These are phyloP conservation scores for Alternaria tenuissima DNA, from an alignment of 2,329 filamentous ascomycete species.

Conservation along the genomic window DNA sequence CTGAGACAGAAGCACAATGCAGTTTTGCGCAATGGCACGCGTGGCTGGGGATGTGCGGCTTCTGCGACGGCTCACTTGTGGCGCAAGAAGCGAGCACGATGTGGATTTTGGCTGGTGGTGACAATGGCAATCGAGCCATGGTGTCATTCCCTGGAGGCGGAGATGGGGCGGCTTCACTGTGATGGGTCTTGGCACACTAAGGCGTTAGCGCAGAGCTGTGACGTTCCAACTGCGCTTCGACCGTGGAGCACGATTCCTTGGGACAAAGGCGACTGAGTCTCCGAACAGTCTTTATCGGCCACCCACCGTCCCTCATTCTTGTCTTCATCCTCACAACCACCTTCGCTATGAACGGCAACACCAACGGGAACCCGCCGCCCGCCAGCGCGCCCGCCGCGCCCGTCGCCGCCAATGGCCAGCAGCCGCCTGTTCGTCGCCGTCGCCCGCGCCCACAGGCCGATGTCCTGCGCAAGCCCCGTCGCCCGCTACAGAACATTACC, in stretches of 20 bases:
- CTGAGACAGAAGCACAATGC: background rate
- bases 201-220: slow-evolving; percentile 22
- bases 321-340: slow-evolving; percentile 20
- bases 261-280: slow-evolving; percentile 19
- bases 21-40: background rate
- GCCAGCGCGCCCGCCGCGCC: slow-evolving; percentile 37
- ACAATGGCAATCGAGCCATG: slow-evolving; percentile 3
- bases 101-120: background rate
- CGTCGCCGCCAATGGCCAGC: slow-evolving; percentile 43
- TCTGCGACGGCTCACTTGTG: background rate
- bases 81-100: background rate
- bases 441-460: slow-evolving; percentile 46
- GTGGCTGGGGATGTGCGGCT: background rate
- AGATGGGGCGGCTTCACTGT: slow-evolving; percentile 10
- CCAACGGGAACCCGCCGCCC: slow-evolving; percentile 29
- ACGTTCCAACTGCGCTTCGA: slow-evolving; percentile 18
- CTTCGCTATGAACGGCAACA: slow-evolving; percentile 31
- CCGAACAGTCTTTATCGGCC: slow-evolving; percentile 23
- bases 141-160: slow-evolving; percentile 19
- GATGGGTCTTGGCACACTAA: slow-evolving; percentile 17
- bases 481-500: slow-evolving; percentile 47
- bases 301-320: slow-evolving; percentile 41
- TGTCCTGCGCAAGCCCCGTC: slow-evolving; percentile 46
- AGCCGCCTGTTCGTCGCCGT: slow-evolving; percentile 42
- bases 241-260: slow-evolving; percentile 5